A percentile compares a stretch with the other conserved stretches of the same genome.
Conservation (phyloP, 2,329 filamentous ascomycete species). For the Calonectria naviculata region DNA sequence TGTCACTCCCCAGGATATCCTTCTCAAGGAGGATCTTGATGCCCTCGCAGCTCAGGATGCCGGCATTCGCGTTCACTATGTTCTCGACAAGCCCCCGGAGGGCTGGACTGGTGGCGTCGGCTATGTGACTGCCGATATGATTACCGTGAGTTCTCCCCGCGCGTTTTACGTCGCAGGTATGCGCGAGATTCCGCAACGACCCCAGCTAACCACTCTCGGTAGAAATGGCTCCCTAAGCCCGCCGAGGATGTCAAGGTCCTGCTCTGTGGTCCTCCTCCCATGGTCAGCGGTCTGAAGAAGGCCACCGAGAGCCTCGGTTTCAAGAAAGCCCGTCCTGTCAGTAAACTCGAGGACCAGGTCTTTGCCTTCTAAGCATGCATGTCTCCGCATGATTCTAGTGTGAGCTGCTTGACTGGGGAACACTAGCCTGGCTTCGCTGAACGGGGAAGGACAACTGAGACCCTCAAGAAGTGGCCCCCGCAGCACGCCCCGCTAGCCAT, state of each 20-base stretch:
- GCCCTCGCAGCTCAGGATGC: conserved; percentile 79
- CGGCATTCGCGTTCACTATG: conserved; percentile 90
- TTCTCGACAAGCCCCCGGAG: conserved; percentile 94
- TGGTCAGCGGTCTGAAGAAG: conserved; percentile 98
- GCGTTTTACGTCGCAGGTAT: background rate
- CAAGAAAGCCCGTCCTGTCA: conserved; percentile 92
- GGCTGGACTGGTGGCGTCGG: conserved; percentile 93
- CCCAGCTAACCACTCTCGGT: conserved; percentile 33
- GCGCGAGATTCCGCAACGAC: background rate
- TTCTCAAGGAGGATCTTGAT: conserved; percentile 93
- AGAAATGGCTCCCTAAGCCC: conserved; percentile 85
- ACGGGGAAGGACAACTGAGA: conserved; percentile 4
- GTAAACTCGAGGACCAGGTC: conserved; percentile 98
- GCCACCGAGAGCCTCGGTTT: conserved; percentile 88
- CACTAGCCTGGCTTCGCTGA: background rate
- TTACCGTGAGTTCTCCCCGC: conserved; percentile 70
- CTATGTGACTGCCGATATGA: conserved; percentile 96
- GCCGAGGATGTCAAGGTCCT: conserved; percentile 92
- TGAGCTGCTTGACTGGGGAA: background rate
- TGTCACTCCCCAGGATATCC: conserved; percentile 90
- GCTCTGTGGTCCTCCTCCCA: conserved; percentile 94
- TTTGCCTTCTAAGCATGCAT: conserved; percentile 78
- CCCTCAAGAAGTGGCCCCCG: background rate
- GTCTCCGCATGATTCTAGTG: background rate
- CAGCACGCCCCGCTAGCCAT: background rate